These are phyloP conservation scores for Kingdonia uniflora DNA, from an alignment of 164 flowering plant genomes.

Conservation along the genomic window DNA sequence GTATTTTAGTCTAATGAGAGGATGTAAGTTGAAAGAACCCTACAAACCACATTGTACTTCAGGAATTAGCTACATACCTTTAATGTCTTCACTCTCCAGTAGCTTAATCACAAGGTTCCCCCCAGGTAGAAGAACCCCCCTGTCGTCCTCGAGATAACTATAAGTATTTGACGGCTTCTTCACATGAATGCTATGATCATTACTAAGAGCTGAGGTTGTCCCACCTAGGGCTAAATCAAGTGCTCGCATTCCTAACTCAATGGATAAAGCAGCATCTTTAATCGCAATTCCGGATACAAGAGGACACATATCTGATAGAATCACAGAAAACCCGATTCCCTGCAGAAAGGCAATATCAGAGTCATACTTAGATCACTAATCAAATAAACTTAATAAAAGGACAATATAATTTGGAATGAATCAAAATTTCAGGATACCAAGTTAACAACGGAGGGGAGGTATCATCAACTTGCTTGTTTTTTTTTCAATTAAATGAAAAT, in stretches of 20 bases:
- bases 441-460: too few species aligned
- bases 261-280: constrained; percentile 76
- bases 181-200: constrained; percentile 10
- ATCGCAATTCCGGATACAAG: constrained; percentile 76
- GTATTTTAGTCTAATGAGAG: too few species aligned
- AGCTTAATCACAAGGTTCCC: constrained; percentile 87
- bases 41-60: background rate
- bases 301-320: constrained; percentile 97
- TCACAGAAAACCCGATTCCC: constrained; percentile 75
- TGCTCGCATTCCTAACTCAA: constrained; percentile 78
- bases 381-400: too few species aligned
- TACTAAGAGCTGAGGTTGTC: constrained; percentile 17
- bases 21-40: too few species aligned
- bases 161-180: constrained; percentile 17
- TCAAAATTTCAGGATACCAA: too few species aligned
- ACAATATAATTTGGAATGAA: too few species aligned
- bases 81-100: constrained; percentile 70
- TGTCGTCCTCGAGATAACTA: constrained; percentile 13
- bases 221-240: constrained; percentile 69
- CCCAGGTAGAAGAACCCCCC: constrained; percentile 51
- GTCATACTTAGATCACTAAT: too few species aligned
- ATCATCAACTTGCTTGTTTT: too few species aligned
- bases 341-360: constrained; percentile 23
- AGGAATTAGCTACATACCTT: constrained; percentile 36
- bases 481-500: too few species aligned